Conservation (phyloP, 2,329 filamentous ascomycete genomes). For the Paracamarosporium sp. region DNA sequence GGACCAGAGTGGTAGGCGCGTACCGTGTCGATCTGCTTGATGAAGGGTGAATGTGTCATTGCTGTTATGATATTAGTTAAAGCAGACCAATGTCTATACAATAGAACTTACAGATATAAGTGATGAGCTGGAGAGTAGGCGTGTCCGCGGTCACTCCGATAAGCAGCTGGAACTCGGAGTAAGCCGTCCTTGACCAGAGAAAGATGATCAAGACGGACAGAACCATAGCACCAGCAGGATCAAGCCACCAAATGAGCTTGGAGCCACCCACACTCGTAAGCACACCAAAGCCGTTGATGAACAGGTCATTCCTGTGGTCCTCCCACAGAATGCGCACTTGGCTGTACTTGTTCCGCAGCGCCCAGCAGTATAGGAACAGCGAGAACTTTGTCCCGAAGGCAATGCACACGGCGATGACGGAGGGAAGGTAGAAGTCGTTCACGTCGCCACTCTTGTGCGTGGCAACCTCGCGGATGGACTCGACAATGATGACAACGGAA, state of each 20-base stretch:
- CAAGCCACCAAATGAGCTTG: constrained; percentile 92
- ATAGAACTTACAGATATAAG: constrained; percentile 76
- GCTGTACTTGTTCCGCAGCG: constrained; percentile 86
- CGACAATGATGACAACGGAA: constrained; percentile 89
- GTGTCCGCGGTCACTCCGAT: constrained; percentile 89
- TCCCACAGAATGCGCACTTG: constrained; percentile 94
- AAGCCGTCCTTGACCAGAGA: constrained; percentile 86
- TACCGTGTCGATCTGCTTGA: constrained; percentile 91
- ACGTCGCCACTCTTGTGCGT: constrained; percentile 51
- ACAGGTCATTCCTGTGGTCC: constrained; percentile 95
- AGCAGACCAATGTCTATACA: background rate
- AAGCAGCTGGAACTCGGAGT: constrained; percentile 86
- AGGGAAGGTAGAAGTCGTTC: constrained; percentile 78
- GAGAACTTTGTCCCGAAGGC: constrained; percentile 85
- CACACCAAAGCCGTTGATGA: constrained; percentile 94
- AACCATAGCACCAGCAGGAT: constrained; percentile 87
- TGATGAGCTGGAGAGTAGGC: constrained; percentile 89
- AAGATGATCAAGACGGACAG: constrained; percentile 78
- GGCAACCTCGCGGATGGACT: constrained; percentile 76
- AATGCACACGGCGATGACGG: constrained; percentile 81
- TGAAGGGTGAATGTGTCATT: constrained; percentile 82
- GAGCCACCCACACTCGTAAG: constrained; percentile 89
- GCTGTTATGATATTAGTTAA: constrained; percentile 45
- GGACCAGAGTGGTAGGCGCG: constrained; percentile 90
- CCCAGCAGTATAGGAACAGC: constrained; percentile 92